Evolutionary conservation across 805 yeast species (phyloP).

Genomic region (Candida orba): DNA sequence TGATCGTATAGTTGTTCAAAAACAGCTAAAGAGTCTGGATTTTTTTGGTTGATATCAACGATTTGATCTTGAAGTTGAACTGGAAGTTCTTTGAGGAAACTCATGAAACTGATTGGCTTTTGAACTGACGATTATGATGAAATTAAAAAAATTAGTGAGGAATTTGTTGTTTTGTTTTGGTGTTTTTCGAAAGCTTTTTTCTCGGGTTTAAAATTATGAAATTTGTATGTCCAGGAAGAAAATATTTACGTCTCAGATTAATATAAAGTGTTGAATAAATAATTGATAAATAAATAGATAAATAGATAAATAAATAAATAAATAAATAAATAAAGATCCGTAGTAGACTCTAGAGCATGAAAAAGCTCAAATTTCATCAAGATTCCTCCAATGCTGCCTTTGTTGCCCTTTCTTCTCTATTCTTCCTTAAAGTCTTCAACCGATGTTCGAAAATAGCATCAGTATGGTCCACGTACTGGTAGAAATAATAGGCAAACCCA

Average conservation of each 20-base stretch:
- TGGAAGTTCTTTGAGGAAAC: conserved; percentile 6
- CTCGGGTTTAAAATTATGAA: not conserved
- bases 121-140: too few relatives aligned
- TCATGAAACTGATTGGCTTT: too few relatives aligned
- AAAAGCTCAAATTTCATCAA: too few relatives aligned
- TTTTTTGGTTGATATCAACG: conserved; percentile 7
- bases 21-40: conserved; percentile 13
- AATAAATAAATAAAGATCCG: too few relatives aligned
- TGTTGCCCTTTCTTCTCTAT: conserved; percentile 24
- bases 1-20: conserved; percentile 17
- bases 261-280: not conserved
- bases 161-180: not conserved
- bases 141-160: not conserved
- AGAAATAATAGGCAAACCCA: conserved; percentile 34
- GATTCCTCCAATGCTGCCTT: conserved; percentile 3
- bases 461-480: conserved; percentile 32
- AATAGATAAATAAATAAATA: conserved; percentile 1
- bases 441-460: conserved; percentile 32
- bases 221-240: not conserved
- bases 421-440: conserved; percentile 29
- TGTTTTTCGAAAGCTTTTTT: not conserved
- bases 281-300: not conserved
- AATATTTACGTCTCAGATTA: too few relatives aligned
- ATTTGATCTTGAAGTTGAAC: conserved; percentile 5
- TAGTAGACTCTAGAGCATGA: too few relatives aligned